A percentile compares a stretch with the other conserved stretches of the same genome.
phyloP scores from a whole-genome alignment of 352 stramenopile species.

The Phytophthora macrochlamydospora region DNA sequence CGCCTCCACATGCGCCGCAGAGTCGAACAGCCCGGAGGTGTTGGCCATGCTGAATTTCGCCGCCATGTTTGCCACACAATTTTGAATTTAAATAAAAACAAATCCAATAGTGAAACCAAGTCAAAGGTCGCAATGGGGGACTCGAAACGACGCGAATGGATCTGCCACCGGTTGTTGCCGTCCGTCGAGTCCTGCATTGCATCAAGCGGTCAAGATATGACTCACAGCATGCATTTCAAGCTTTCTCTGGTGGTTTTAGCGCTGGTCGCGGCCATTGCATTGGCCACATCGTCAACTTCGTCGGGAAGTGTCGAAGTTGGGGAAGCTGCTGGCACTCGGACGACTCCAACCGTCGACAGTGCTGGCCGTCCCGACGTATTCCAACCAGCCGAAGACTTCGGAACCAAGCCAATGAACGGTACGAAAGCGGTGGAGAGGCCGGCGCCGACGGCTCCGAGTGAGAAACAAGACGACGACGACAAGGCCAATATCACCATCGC shows the following conservation, averaged over 20 bases:
- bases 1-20: conserved; percentile 69
- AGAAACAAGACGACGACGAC: conserved; percentile 4
- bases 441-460: conserved; percentile 12
- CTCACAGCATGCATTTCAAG: background rate
- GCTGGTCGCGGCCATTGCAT: background rate
- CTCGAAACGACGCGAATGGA: conserved; percentile 4
- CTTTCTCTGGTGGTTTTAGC: background rate
- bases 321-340: conserved; percentile 1
- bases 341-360: conserved; percentile 3
- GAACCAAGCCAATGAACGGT: conserved; percentile 2
- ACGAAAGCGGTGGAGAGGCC: conserved; percentile 1
- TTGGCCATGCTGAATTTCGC: conserved; percentile 85
- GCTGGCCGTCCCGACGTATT: conserved; percentile 14
- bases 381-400: conserved; percentile 23
- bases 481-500: conserved; percentile 9
- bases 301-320: background rate
- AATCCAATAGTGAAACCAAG: background rate
- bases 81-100: too few species aligned
- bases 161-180: background rate
- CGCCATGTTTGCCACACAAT: conserved; percentile 47
- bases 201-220: conserved; percentile 2
- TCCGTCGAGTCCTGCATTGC: conserved; percentile 4
- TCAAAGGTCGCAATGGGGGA: background rate
- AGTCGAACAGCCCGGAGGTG: conserved; percentile 73
- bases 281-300: background rate